These are phyloP conservation scores for Fusarium cicatricum DNA, from an alignment of 2,329 filamentous ascomycete genomes.

Conservation along the genomic window DNA sequence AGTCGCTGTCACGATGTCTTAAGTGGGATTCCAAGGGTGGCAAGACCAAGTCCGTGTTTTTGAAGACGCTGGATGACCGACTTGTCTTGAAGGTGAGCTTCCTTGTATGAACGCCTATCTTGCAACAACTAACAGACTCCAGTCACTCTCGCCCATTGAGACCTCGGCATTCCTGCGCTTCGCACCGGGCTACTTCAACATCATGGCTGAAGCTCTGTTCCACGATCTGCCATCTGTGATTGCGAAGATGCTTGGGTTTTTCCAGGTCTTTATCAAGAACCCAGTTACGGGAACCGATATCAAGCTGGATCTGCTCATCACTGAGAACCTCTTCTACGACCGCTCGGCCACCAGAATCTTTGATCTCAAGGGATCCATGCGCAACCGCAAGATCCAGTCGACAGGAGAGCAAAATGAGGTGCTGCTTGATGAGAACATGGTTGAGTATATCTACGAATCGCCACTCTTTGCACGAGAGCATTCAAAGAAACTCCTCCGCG, in stretches of 20 bases:
- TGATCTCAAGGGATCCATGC: conserved; percentile 97
- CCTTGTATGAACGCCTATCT: background rate
- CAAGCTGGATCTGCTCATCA: conserved; percentile 91
- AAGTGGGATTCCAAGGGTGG: conserved; percentile 99
- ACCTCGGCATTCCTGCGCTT: conserved; percentile 94
- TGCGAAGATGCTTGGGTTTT: conserved; percentile 99
- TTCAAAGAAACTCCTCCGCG: conserved; percentile 90
- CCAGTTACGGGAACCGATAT: conserved; percentile 90
- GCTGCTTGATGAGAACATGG: conserved; percentile 96
- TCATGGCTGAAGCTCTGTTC: conserved; percentile 96
- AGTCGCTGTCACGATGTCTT: conserved; percentile 91
- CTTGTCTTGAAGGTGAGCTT: conserved; percentile 78
- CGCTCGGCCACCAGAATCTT: conserved; percentile 89
- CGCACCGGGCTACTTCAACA: conserved; percentile 94
- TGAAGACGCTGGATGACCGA: conserved; percentile 95
- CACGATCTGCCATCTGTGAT: conserved; percentile 96
- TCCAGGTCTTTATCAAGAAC: conserved; percentile 97
- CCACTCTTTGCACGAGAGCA: conserved; percentile 95
- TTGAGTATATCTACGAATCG: conserved; percentile 98
- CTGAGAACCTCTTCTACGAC: conserved; percentile 99
- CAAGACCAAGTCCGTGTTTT: conserved; percentile 96
- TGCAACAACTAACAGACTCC: conserved; percentile 39
- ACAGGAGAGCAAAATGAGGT: conserved; percentile 98
- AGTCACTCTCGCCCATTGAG: conserved; percentile 89
- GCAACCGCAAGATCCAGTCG: conserved; percentile 95